These are phyloP conservation scores for Pseudonitzschia pungens DNA, from an alignment of 108 stramenopile genomes.

Conservation along the genomic window DNA sequence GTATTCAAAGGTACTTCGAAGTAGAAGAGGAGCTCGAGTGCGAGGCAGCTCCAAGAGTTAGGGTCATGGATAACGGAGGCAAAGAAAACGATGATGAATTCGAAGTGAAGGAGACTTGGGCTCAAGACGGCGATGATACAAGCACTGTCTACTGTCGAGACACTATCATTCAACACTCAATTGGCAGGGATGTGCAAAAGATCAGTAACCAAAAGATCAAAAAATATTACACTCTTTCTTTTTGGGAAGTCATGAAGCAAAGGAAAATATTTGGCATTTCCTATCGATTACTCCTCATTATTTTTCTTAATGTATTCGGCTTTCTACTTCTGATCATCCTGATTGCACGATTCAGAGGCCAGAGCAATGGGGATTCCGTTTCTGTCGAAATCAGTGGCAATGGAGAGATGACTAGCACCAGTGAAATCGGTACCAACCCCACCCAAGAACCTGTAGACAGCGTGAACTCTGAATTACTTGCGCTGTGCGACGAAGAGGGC, in stretches of 20 bases:
- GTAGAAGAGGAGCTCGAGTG: neutral
- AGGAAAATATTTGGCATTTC: constrained; percentile 6
- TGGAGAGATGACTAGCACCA: neutral
- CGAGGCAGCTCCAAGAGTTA: neutral
- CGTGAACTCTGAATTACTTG: neutral
- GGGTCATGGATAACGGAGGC: neutral
- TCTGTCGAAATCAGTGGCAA: neutral
- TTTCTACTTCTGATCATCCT: constrained; percentile 2
- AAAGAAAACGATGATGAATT: neutral
- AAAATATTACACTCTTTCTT: neutral
- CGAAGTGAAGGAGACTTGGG: neutral
- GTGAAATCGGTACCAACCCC: neutral
- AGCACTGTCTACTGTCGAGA: neutral
- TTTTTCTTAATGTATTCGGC: neutral
- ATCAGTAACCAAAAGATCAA: neutral
- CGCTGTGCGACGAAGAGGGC: neutral
- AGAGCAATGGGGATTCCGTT: neutral
- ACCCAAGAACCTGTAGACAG: neutral
- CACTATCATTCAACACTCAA: neutral
- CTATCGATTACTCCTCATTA: neutral
- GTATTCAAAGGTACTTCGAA: neutral
- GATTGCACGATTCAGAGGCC: neutral
- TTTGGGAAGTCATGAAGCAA: neutral
- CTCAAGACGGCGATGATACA: neutral
- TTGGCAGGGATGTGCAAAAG: neutral